phyloP scores from a whole-genome alignment of 1,139 yeast genomes.

The Blastobotrys malaysiensis region DNA sequence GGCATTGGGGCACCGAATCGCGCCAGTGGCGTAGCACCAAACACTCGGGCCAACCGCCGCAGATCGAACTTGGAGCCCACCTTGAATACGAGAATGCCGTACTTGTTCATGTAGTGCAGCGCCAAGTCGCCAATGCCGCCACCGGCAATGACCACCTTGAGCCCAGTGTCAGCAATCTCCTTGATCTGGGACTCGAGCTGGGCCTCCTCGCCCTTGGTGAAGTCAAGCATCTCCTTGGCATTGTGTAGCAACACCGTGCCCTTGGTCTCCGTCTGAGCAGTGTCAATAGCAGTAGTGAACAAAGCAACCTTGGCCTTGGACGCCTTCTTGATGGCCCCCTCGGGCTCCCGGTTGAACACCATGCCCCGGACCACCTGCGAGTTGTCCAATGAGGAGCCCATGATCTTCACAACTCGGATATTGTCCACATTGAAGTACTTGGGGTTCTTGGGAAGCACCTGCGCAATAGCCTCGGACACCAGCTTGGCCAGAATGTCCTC shows the following conservation, averaged over 20 bases:
- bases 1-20: conserved; percentile 95
- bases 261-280: conserved; percentile 91
- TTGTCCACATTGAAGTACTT: conserved; percentile 78
- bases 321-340: conserved; percentile 72
- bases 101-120: conserved; percentile 84
- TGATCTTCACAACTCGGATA: conserved; percentile 88
- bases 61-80: conserved; percentile 92
- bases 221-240: conserved; percentile 94
- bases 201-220: conserved; percentile 92
- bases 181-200: conserved; percentile 84
- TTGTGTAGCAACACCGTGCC: conserved; percentile 94
- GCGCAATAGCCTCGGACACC: conserved; percentile 81
- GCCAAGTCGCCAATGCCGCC: conserved; percentile 91
- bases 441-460: conserved; percentile 68
- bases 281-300: conserved; percentile 90
- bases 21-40: conserved; percentile 96
- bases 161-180: conserved; percentile 79
- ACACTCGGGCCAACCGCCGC: conserved; percentile 89
- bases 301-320: conserved; percentile 78
- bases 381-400: conserved; percentile 77
- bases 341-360: conserved; percentile 98
- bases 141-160: conserved; percentile 86
- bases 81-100: conserved; percentile 75
- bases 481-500: conserved; percentile 72
- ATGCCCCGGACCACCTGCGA: conserved; percentile 89